Conservation (phyloP, 495 filamentous ascomycete genomes). For the Lasiosphaeris hirsuta region DNA sequence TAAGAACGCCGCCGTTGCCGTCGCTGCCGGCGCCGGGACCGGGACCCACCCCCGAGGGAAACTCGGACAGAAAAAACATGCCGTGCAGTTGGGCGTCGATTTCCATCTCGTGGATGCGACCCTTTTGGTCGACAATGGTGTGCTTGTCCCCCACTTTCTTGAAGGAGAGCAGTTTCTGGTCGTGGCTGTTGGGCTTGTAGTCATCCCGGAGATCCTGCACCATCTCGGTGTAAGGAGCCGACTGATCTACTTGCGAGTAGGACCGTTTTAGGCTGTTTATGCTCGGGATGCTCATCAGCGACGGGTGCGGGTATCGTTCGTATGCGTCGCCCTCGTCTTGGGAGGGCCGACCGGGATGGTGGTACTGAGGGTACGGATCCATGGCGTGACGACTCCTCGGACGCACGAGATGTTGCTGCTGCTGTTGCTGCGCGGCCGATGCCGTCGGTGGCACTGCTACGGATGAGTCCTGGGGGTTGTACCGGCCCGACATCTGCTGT, state of each 20-base stretch:
- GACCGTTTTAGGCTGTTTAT: slow-evolving; percentile 53
- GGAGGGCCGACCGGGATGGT: slow-evolving; percentile 34
- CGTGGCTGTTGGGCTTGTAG: slow-evolving; percentile 53
- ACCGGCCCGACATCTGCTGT: slow-evolving; percentile 43
- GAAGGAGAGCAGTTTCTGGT: slow-evolving; percentile 56
- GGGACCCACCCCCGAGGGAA: slow-evolving; percentile 59
- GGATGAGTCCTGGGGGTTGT: slow-evolving; percentile 42
- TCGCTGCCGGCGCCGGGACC: slow-evolving; percentile 32
- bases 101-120: slow-evolving; percentile 53
- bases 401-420: slow-evolving; percentile 39
- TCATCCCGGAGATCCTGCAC: slow-evolving; percentile 54
- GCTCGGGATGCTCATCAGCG: slow-evolving; percentile 49
- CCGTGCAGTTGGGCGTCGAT: slow-evolving; percentile 85
- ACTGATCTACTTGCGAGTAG: slow-evolving; percentile 43
- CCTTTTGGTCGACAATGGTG: slow-evolving; percentile 53
- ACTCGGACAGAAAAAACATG: slow-evolving; percentile 94
- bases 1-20: slow-evolving; percentile 52
- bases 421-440: slow-evolving; percentile 5
- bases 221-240: slow-evolving; percentile 47
- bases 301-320: slow-evolving; percentile 45
- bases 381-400: slow-evolving; percentile 39
- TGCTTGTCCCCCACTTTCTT: slow-evolving; percentile 52
- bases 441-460: slow-evolving; percentile 30
- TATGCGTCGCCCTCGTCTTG: slow-evolving; percentile 45
- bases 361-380: slow-evolving; percentile 37